Conservation (phyloP, 805 yeast genomes). For the Yueomyces sp. region DNA sequence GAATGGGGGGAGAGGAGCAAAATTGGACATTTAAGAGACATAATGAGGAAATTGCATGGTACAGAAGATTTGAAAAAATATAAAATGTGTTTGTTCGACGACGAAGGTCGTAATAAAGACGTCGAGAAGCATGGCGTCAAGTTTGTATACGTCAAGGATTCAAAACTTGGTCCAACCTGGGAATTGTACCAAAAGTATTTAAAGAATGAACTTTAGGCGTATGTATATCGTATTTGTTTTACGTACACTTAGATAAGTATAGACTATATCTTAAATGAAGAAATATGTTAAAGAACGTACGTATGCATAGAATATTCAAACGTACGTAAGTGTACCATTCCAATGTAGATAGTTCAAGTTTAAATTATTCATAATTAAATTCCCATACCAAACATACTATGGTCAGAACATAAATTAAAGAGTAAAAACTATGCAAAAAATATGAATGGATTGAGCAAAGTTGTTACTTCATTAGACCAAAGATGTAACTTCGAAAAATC, state of each 20-base stretch:
- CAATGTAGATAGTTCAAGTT: too few species aligned
- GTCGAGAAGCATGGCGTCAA: conserved; percentile 59
- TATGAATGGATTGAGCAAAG: background rate
- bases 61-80: conserved; percentile 36
- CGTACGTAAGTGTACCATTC: too few species aligned
- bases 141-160: conserved; percentile 51
- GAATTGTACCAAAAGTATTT: conserved; percentile 33
- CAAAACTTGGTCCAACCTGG: conserved; percentile 43
- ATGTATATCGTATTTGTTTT: too few species aligned
- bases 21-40: conserved; percentile 42
- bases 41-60: conserved; percentile 36
- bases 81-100: conserved; percentile 48
- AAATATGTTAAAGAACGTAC: too few species aligned
- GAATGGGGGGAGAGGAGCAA: conserved; percentile 64
- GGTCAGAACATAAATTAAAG: too few species aligned
- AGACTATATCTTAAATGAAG: too few species aligned
- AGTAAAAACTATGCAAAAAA: background rate
- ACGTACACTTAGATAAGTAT: too few species aligned
- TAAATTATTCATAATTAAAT: too few species aligned
- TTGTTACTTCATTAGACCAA: conserved; percentile 38
- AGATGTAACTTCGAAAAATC: conserved; percentile 91
- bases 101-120: conserved; percentile 65
- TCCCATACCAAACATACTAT: too few species aligned
- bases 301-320: too few species aligned
- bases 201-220: background rate